Base-by-base conservation (phyloP, 768 basidiomycete species). In the Favolaschia claudopus region DNA sequence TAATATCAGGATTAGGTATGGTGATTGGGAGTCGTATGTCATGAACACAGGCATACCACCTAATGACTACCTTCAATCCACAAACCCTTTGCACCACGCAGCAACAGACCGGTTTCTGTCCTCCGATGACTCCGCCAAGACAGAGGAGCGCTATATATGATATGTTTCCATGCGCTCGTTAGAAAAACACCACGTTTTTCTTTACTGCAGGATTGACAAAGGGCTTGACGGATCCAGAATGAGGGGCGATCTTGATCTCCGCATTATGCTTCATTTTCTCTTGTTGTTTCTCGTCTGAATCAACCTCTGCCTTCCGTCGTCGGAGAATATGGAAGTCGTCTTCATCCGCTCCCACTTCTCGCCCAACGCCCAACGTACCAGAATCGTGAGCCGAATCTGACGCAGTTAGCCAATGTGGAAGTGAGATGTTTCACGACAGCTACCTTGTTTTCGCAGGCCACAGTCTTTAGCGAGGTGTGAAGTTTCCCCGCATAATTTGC, bases 241-340 rank as follows among this genome's bases (percentile, higher is more conserved):
- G 76, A 14, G 73, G 76, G 14, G 79, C 85, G 3, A 77, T 72
- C 62, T 75, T 80, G 25, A 84, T 70, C 47, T 79, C 79, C 1
- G 78, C 70, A 59, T 63, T 63, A 43, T 78, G 77, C 69, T 75
- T 83, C 29, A 63, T 37, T 58, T 75, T 81, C 25, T 78, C 79
- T 47, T 79, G 77, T 39, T 68, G 71, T 65, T 82, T 85, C 67
- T 89, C 87, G 25, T 86, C 84, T 27, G 74, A 79, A 27, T 90
- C 85, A 0, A 92, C 77, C 57, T 89, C 86, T 10, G 71, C 75
- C 40, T 79, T 84, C 50, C 77, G 82, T 39, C 93, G 83, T 69
- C 88, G 89, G 71, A 95, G 82, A 1, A 79, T 79, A 72, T 95
- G 95, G 75, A 96, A 97, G 70, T 97, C 96, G 69, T 98, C 96